Conservation (phyloP, 257 asterid species). For the Ligustrum vulgare region DNA sequence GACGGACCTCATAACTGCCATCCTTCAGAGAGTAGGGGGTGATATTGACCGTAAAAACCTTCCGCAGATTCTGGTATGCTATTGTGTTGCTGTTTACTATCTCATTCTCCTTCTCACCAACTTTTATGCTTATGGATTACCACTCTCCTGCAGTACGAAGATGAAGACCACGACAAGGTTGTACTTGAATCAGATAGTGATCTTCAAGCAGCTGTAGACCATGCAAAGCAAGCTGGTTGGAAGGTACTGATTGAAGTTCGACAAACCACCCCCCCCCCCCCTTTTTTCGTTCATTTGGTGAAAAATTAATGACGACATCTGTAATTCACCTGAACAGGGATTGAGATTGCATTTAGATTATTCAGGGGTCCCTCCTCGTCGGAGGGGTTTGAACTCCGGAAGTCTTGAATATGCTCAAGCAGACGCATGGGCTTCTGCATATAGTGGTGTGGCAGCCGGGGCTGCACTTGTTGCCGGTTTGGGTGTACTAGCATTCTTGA, state of each 20-base stretch:
- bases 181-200: slow-evolving; percentile 89
- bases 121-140: slow-evolving; percentile 16
- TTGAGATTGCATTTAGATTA: slow-evolving; percentile 77
- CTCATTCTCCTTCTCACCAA: background rate
- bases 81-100: background rate
- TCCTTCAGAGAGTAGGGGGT: slow-evolving; percentile 87
- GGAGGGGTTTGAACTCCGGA: slow-evolving; percentile 42
- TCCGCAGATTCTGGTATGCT: slow-evolving; percentile 82
- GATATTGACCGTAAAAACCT: slow-evolving; percentile 85
- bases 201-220: slow-evolving; percentile 87
- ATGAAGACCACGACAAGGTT: slow-evolving; percentile 86
- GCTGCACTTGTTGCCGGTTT: slow-evolving; percentile 81
- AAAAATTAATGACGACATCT: background rate
- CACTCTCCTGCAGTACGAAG: slow-evolving; percentile 68
- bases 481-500: slow-evolving; percentile 72
- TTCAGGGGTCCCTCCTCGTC: slow-evolving; percentile 40
- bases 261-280: too few relatives aligned
- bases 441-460: slow-evolving; percentile 88
- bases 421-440: slow-evolving; percentile 70
- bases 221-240: slow-evolving; percentile 92
- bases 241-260: slow-evolving; percentile 53
- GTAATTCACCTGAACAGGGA: slow-evolving; percentile 53
- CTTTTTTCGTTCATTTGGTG: background rate
- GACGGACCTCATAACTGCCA: slow-evolving; percentile 74
- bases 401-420: slow-evolving; percentile 52